Conservation (phyloP, 2,329 filamentous ascomycete species). For the Amauroascus niger region DNA sequence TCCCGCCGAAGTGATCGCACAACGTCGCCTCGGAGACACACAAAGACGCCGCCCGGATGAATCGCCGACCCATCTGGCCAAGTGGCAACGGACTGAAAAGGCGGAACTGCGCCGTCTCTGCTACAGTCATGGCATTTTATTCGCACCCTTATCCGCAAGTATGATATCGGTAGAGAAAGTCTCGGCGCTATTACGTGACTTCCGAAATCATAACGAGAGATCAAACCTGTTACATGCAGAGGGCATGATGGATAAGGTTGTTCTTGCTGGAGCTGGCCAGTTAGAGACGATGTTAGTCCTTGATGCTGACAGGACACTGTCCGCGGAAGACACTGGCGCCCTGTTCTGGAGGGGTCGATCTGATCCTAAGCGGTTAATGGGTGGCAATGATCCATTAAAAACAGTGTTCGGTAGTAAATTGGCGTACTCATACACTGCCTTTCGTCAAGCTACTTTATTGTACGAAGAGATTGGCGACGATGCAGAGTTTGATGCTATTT, state of each 20-base stretch:
- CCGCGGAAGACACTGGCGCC: conserved; percentile 41
- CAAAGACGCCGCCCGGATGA: conserved; percentile 27
- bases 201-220: conserved; percentile 32
- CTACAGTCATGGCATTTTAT: conserved; percentile 39
- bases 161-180: conserved; percentile 15
- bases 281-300: conserved; percentile 45
- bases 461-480: conserved; percentile 41
- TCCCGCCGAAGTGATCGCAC: conserved; percentile 28
- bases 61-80: conserved; percentile 33
- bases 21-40: conserved; percentile 34
- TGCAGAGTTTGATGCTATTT: conserved; percentile 38
- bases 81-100: conserved; percentile 44
- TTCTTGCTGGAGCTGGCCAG: conserved; percentile 18
- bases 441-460: conserved; percentile 46
- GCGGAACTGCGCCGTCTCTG: conserved; percentile 39
- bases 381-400: conserved; percentile 26
- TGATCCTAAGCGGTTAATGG: not conserved
- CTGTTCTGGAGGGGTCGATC: conserved; percentile 50
- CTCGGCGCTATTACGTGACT: conserved; percentile 30
- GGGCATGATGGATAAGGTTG: conserved; percentile 27
- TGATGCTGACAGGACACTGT: conserved; percentile 51
- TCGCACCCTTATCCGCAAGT: conserved; percentile 26
- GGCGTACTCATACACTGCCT: conserved; percentile 46
- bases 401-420: conserved; percentile 40
- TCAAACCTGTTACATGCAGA: conserved; percentile 31